Base-by-base conservation (phyloP, 805 yeast genomes). In the Wickerhamiella alocasiicola region DNA sequence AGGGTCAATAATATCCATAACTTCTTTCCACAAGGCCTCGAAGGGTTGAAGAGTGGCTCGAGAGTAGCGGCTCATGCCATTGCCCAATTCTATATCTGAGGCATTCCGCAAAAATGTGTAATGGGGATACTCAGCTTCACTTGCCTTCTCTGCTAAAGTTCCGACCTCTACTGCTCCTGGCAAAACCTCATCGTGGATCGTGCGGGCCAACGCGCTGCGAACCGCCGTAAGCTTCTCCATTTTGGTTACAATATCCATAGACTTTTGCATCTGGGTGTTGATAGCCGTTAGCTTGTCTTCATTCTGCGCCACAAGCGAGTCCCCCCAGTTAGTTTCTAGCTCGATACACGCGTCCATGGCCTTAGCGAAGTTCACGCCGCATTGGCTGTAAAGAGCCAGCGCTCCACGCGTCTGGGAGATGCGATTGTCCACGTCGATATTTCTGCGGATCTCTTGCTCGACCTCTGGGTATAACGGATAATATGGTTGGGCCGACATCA, bases 351-450 rank as follows among this genome's bases (percentile, higher is more conserved):
- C 11, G 12, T 17, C 35, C 13, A 13, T 20, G n/a, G 30, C 35
- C 25, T 30, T 21, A 30, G 41, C 34, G 21, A 29, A 17, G 25
- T 37, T 30, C 30, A 30, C 30, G 9, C 35, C 41, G 30, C 30
- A 23, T 30, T 16, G 27, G n/a, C 30, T 37, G 23, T 18, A 15
- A 12, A 26, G 9, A 11, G 16, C 18, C n/a, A 36, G 23, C 9
- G 18, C 16, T 21, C 28, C 39, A 2, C 31, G 39, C 3, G 26
- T 17, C 7, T 11, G 19, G n/a, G 13, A n/a, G 5, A 21, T n/a
- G 18, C 20, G 36, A 11, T 17, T 13, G 11, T 21, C 20, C n/a
- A 20, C 36, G n/a, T 23, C 26, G 7, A 7, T 11, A 7, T 23
- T 11, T 23, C 26, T 7, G 9, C 26, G 9, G 11, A 23, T 7